A percentile compares a stretch with the other conserved stretches of the same genome.
Conservation (phyloP, 306 rosid species). For the Adenanthera pavonina region DNA sequence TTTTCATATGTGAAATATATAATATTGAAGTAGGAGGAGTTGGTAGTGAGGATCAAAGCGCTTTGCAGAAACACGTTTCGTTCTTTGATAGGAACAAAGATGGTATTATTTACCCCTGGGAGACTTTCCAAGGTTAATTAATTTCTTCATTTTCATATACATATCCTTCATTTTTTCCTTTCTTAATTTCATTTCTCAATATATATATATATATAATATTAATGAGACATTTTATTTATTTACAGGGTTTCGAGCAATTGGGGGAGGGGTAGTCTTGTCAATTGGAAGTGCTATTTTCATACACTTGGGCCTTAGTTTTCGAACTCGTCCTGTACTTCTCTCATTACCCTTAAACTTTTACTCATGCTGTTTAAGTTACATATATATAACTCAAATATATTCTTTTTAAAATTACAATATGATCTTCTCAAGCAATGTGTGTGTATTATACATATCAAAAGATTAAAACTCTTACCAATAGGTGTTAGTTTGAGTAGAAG, state of each 20-base stretch:
- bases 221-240: too few species aligned
- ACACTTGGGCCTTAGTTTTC: slow-evolving; percentile 50
- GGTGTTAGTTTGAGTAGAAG: too few species aligned
- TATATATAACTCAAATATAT: too few species aligned
- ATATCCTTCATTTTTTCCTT: not conserved
- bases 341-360: not conserved
- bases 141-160: not conserved
- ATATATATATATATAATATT: too few species aligned
- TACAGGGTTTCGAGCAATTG: slow-evolving; percentile 69
- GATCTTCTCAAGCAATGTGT: too few species aligned
- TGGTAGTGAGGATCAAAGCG: not conserved
- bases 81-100: slow-evolving; percentile 13
- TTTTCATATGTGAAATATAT: too few species aligned
- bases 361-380: not conserved
- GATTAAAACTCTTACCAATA: too few species aligned
- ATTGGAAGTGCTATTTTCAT: slow-evolving; percentile 41
- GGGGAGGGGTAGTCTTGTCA: slow-evolving; percentile 49
- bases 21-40: not conserved
- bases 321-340: slow-evolving; percentile 53
- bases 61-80: not conserved
- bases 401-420: too few species aligned
- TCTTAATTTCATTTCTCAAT: not conserved
- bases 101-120: not conserved
- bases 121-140: not conserved
- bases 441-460: too few species aligned